These are phyloP conservation scores for Carex cristatella DNA, from an alignment of 176 grass and related monocot species.

Conservation along the genomic window DNA sequence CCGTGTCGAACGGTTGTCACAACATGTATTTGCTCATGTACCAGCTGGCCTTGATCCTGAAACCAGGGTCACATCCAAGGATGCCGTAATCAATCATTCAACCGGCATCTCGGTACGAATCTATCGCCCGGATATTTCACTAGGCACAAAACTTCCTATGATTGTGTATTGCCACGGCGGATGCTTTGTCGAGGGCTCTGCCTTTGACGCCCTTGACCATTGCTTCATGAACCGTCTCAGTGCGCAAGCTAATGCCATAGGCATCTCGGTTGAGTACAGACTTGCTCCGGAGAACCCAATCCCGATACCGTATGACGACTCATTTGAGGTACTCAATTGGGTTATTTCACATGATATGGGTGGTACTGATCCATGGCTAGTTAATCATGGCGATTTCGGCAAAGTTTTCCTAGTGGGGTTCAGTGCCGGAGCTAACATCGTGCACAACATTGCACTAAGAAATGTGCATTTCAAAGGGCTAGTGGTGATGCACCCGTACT, in stretches of 20 bases:
- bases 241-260: slow-evolving; percentile 28
- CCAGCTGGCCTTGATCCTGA: slow-evolving; percentile 38
- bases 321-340: slow-evolving; percentile 46
- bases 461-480: slow-evolving; percentile 28
- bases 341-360: slow-evolving; percentile 22
- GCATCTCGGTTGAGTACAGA: slow-evolving; percentile 54
- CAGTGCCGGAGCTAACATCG: slow-evolving; percentile 65
- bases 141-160: slow-evolving; percentile 15
- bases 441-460: slow-evolving; percentile 44
- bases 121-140: slow-evolving; percentile 34
- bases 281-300: slow-evolving; percentile 52
- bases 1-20: slow-evolving; percentile 37
- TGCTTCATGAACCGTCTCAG: slow-evolving; percentile 60
- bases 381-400: slow-evolving; percentile 26
- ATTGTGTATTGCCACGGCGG: slow-evolving; percentile 72
- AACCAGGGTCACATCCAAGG: slow-evolving; percentile 37
- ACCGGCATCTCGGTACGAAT: slow-evolving; percentile 45
- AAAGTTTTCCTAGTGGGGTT: slow-evolving; percentile 47
- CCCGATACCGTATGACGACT: slow-evolving; percentile 45
- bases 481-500: slow-evolving; percentile 51
- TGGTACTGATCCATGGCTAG: slow-evolving; percentile 41
- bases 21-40: not conserved
- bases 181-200: slow-evolving; percentile 47
- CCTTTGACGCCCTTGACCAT: slow-evolving; percentile 54
- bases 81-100: slow-evolving; percentile 34